Base-by-base conservation (phyloP, 2,329 filamentous ascomycete genomes). In the Arthrobotrys entomopaga region DNA sequence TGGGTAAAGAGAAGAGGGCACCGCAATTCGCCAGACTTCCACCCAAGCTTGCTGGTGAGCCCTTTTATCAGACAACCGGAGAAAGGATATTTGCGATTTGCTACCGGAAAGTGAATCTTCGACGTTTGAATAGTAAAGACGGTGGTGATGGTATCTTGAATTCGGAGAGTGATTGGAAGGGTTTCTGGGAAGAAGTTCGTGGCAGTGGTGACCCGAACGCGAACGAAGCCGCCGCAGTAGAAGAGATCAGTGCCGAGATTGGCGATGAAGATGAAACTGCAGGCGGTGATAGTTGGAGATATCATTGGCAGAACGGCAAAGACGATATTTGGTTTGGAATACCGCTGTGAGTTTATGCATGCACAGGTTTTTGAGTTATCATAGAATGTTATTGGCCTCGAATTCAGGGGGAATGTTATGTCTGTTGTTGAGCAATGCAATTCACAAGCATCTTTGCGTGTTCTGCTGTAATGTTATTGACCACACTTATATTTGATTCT, bases 51-150 rank as follows among this genome's bases (percentile, higher is more conserved):
- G 19, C 40, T n/a, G 48, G 43, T 5, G 65, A 65, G 13, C 40
- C 63, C n/a, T 22, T 40, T n/a, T 72, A 65, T n/a, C 43, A 65
- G 16, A 72, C 60, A 4, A 53, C 60, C 3, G 67, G 67, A 13
- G 67, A 72, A 19, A 43, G 67, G 3, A 29, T 72, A 20, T 72
- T 65, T 42, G 67, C 67, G 2, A 65, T 65, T n/a, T 72, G 67
- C 26, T 72, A 50, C 8, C 67, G 67, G 6, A 65, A 53, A 22
- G 53, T 72, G 0, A 72, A 58, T 16, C 24, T 65, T 34, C 65
- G 46, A 16, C 48, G 50, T 3, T n/a, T 65, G 1, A 58, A 24
- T 16, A 50, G 29, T 42, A 22, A 40, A 29, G 38, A 29, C n/a
- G 24, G 46, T 40, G 53, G 26, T 34, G 48, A 38, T 43, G 60